These are phyloP conservation scores for Brasilioporus rufonigricans DNA, from an alignment of 768 basidiomycete genomes.

Conservation along the genomic window DNA sequence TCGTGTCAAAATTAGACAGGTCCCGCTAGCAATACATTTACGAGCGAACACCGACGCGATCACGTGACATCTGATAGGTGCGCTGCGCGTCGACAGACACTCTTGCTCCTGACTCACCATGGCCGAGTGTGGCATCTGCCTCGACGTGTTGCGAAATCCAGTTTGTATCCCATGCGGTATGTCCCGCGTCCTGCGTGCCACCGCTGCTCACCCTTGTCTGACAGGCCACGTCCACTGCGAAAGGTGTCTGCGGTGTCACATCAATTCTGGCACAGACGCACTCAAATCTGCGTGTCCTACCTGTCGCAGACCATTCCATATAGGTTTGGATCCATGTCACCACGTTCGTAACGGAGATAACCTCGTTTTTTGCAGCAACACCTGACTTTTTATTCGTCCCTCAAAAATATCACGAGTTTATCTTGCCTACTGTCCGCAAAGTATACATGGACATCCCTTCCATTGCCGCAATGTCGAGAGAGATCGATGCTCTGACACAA, in stretches of 20 bases:
- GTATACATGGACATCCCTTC: conserved; percentile 49
- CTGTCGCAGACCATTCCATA: conserved; percentile 53
- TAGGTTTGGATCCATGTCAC: conserved; percentile 40
- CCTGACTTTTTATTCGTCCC: conserved; percentile 52
- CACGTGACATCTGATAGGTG: conserved; percentile 18
- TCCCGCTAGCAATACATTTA: background rate
- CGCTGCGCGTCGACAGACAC: background rate
- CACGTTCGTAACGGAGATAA: background rate
- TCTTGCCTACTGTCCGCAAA: conserved; percentile 56
- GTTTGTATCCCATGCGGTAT: conserved; percentile 64
- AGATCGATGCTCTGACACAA: conserved; percentile 37
- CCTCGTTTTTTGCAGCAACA: conserved; percentile 36
- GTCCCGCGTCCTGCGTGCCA: conserved; percentile 13
- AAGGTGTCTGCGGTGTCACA: conserved; percentile 47
- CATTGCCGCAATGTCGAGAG: conserved; percentile 21
- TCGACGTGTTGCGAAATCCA: conserved; percentile 51
- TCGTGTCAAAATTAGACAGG: background rate
- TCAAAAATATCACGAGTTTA: conserved; percentile 53
- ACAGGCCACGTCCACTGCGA: conserved; percentile 68
- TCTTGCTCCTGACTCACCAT: conserved; percentile 23
- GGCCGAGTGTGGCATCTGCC: conserved; percentile 61
- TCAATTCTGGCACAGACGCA: conserved; percentile 29
- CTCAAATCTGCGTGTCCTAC: conserved; percentile 54
- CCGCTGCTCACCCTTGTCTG: conserved; percentile 2
- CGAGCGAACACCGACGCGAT: conserved; percentile 21